These are phyloP conservation scores for Sanchytrium tribonematis DNA, from an alignment of 371 early-diverging fungal species.

Conservation along the genomic window DNA sequence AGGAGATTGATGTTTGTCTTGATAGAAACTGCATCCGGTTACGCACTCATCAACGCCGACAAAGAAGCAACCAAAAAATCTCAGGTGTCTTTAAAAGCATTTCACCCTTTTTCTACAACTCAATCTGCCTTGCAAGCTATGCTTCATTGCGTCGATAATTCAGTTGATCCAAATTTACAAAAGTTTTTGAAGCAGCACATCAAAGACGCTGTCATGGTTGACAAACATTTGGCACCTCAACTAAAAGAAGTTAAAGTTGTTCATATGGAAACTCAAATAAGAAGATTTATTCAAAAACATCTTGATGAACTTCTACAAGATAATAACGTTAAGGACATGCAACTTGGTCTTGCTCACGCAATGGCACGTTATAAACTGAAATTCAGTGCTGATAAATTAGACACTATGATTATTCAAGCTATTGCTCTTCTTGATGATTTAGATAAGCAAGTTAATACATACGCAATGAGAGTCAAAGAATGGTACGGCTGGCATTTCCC, in stretches of 20 bases:
- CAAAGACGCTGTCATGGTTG: slow-evolving; percentile 20
- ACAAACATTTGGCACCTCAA: neutral
- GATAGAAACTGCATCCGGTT: slow-evolving; percentile 63
- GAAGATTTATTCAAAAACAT: slow-evolving; percentile 18
- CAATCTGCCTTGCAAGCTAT: slow-evolving; percentile 2
- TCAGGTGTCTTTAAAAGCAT: slow-evolving; percentile 34
- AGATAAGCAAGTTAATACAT: slow-evolving; percentile 84
- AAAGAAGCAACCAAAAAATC: slow-evolving; percentile 45
- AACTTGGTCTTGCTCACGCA: slow-evolving; percentile 27
- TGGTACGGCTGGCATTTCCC: slow-evolving; percentile 87
- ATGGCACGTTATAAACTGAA: slow-evolving; percentile 68
- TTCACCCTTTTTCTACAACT: neutral
- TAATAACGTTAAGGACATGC: slow-evolving; percentile 51
- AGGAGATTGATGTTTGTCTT: slow-evolving; percentile 25
- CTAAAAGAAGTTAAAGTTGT: neutral
- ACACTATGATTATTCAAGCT: slow-evolving; percentile 86
- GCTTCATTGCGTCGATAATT: slow-evolving; percentile 29
- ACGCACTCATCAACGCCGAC: slow-evolving; percentile 55
- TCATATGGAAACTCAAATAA: slow-evolving; percentile 2
- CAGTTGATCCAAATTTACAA: slow-evolving; percentile 53
- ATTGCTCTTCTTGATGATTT: slow-evolving; percentile 70
- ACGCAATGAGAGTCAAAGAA: slow-evolving; percentile 86
- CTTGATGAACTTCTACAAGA: slow-evolving; percentile 40
- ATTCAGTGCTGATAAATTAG: slow-evolving; percentile 68
- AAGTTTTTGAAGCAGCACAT: slow-evolving; percentile 71